Conservation (phyloP, 495 filamentous ascomycete genomes). For the Bombardia bombarda region DNA sequence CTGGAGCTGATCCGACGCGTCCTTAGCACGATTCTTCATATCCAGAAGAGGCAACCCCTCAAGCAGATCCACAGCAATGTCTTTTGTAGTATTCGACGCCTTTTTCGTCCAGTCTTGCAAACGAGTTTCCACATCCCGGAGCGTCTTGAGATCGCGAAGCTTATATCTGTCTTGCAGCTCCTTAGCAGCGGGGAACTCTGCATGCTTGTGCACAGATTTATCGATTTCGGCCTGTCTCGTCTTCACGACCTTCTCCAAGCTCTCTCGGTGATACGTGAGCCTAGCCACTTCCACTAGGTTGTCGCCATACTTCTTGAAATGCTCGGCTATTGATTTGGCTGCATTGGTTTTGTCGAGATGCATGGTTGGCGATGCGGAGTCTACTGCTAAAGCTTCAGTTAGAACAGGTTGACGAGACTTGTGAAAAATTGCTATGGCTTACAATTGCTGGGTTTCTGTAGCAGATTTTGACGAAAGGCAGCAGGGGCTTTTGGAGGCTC, state of each 20-base stretch:
- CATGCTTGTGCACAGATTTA: constrained; percentile 12
- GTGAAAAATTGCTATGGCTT: no score
- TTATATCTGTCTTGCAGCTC: constrained; percentile 20
- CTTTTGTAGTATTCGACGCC: neutral
- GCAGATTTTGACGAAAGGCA: no score
- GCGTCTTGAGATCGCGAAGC: neutral
- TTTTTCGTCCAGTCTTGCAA: neutral
- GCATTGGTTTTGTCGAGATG: no score
- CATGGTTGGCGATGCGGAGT: no score
- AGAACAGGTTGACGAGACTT: no score
- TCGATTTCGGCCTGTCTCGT: constrained; percentile 17
- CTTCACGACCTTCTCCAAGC: constrained; percentile 6
- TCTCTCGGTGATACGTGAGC: constrained; percentile 4
- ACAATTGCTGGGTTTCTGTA: no score
- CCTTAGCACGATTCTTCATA: neutral
- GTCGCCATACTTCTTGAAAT: neutral
- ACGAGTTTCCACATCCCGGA: neutral
- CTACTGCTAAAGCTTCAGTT: no score
- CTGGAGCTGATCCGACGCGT: neutral
- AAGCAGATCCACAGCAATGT: neutral
- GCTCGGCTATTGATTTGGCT: neutral
- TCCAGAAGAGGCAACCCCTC: neutral
- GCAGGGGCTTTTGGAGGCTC: no score
- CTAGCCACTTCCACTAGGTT: neutral
- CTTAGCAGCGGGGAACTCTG: constrained; percentile 21